Conservation (phyloP, 2,329 filamentous ascomycete genomes). For the Hysterium pulicare region DNA sequence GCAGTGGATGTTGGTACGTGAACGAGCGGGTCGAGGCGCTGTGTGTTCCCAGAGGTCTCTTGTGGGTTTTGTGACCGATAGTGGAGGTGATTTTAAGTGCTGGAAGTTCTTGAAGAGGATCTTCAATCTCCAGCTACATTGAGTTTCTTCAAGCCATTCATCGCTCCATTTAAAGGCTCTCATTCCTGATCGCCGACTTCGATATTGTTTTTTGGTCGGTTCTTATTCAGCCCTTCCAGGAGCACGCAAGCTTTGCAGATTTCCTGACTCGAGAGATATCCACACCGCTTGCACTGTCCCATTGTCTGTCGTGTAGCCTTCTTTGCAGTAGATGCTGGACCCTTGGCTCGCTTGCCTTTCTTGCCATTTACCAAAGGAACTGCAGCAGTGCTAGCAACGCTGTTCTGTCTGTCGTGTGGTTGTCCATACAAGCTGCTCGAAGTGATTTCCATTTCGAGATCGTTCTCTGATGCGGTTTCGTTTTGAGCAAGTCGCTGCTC, state of each 20-base stretch:
- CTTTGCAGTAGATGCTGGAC: slow-evolving; percentile 16
- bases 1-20: too few species aligned
- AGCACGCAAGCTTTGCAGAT: slow-evolving; percentile 92
- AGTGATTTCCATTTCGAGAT: slow-evolving; percentile 66
- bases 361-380: slow-evolving; percentile 12
- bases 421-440: slow-evolving; percentile 31
- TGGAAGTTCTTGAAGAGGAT: too few species aligned
- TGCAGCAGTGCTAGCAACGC: background rate
- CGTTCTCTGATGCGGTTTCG: slow-evolving; percentile 54
- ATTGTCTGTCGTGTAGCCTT: slow-evolving; percentile 64
- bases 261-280: slow-evolving; percentile 91
- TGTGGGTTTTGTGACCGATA: too few species aligned
- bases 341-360: slow-evolving; percentile 19
- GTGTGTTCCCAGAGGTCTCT: too few species aligned
- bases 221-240: slow-evolving; percentile 86
- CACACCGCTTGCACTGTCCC: slow-evolving; percentile 80
- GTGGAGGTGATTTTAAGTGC: too few species aligned
- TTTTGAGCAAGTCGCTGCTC: slow-evolving; percentile 68
- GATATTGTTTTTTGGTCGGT: slow-evolving; percentile 41
- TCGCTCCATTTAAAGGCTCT: slow-evolving; percentile 14
- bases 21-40: too few species aligned
- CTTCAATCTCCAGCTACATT: slow-evolving; percentile 10
- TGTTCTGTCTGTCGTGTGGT: slow-evolving; percentile 31
- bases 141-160: slow-evolving; percentile 20
- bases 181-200: slow-evolving; percentile 23